A percentile compares a stretch with the other conserved stretches of the same genome.
Conservation (phyloP, 306 rosid genomes). For the Elaeagnus macrophylla region DNA sequence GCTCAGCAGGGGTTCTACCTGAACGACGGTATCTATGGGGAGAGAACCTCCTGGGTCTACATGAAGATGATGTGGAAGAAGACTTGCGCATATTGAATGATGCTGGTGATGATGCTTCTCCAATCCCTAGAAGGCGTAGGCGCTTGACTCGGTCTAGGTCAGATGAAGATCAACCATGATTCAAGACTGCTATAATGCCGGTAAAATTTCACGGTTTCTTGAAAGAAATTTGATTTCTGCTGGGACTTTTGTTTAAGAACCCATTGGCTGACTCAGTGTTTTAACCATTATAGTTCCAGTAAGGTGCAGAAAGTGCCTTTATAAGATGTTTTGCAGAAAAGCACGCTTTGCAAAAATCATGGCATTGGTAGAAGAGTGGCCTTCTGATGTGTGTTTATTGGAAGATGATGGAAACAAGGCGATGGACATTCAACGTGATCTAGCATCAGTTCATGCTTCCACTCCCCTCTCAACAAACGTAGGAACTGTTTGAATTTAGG, state of each 20-base stretch:
- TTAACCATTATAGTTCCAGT: slow-evolving; percentile 35
- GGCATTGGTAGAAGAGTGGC: slow-evolving; percentile 13
- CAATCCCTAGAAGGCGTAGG: slow-evolving; percentile 64
- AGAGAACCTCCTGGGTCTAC: slow-evolving; percentile 68
- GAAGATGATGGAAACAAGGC: not conserved
- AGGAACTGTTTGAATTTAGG: slow-evolving; percentile 1
- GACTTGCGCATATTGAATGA: slow-evolving; percentile 35
- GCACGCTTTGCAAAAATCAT: slow-evolving; percentile 15
- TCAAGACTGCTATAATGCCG: slow-evolving; percentile 16
- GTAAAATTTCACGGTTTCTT: slow-evolving; percentile 37
- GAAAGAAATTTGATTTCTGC: slow-evolving; percentile 12
- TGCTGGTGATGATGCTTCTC: slow-evolving; percentile 41
- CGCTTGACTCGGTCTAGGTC: slow-evolving; percentile 63
- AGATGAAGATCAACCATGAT: slow-evolving; percentile 47
- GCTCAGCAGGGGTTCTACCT: slow-evolving; percentile 37
- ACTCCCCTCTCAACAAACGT: not conserved
- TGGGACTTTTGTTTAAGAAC: slow-evolving; percentile 19
- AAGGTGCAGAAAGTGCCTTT: slow-evolving; percentile 18
- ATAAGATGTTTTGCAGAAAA: slow-evolving; percentile 13
- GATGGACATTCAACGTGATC: not conserved
- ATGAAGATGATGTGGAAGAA: slow-evolving; percentile 24
- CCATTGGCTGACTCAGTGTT: slow-evolving; percentile 29
- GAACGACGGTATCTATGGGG: slow-evolving; percentile 76
- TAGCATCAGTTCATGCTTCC: not conserved
- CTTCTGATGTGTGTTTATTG: not conserved